Base-by-base conservation (phyloP, 371 early-diverging fungal species). In the Haplosporangium sp. region DNA sequence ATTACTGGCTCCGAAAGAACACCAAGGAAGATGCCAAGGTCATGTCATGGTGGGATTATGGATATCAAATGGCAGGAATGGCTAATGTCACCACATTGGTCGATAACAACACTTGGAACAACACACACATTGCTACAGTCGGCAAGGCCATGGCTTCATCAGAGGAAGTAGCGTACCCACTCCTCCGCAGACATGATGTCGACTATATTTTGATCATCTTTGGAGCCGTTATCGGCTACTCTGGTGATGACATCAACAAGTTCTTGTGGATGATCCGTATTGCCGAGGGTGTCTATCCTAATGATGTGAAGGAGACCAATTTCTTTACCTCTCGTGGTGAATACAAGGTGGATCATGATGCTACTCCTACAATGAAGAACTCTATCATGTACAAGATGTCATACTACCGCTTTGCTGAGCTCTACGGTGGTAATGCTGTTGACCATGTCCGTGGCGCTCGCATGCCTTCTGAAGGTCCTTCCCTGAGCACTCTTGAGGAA, bases 51-150 rank as follows among this genome's bases (percentile, higher is more conserved):
- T 99, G 99, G 99, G 99, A 99, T 87, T 99, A 99, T 81, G 99
- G 99, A 8, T 99, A 99, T 86, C 99, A 99, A 88, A 96, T 99
- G 75, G 97, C 99, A 0, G 99, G 99, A 45, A 97, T 99, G 96
- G 94, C 99, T 37, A 95, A 98, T 82, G 92, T 99, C 39, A 94
- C 97, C 0, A 96, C 96, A 0, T 86, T 99, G 37, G 99, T 99
- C 27, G 99, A 99, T 87, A 99, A 99, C 92, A 99, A 99, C 85
- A 99, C 99, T 1, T 99, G 99, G 99, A 99, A 99, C 90, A 99
- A 99, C 88, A 98, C 98, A 3, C 99, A 99, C 76, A 99, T 99
- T 83, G 99, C 99, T 10, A 98, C 99, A 0, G 99, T 99, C 13
- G 99, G 99, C 52, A 93, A 93, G 75, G 96, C 96, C 60, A 92